phyloP scores from a whole-genome alignment of 352 stramenopile species.

The Thalassiosira gravida region DNA sequence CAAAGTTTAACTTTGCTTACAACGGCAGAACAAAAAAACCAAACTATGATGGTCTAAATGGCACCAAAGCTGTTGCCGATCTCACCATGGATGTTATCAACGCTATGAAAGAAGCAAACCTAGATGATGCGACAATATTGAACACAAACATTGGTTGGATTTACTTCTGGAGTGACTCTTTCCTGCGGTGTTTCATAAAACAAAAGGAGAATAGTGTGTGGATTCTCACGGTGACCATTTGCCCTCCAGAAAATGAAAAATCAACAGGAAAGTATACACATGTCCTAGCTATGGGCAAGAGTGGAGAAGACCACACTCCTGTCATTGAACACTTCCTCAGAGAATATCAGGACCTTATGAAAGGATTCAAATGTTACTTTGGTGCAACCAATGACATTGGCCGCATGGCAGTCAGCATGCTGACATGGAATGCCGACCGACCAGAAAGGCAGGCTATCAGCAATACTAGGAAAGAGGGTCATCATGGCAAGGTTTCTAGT shows the following conservation, averaged over 20 bases:
- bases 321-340: conserved; percentile 11
- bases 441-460: not conserved
- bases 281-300: conserved; percentile 25
- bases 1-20: not conserved
- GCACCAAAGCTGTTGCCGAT: conserved; percentile 4
- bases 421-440: not conserved
- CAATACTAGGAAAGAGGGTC: not conserved
- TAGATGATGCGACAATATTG: not conserved
- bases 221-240: conserved; percentile 28
- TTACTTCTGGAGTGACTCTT: conserved; percentile 21
- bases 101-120: not conserved
- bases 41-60: conserved; percentile 9
- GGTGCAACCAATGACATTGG: not conserved
- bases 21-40: not conserved
- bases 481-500: not conserved
- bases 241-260: conserved; percentile 8
- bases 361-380: conserved; percentile 9
- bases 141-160: conserved; percentile 7
- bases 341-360: conserved; percentile 20
- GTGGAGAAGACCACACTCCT: conserved; percentile 11
- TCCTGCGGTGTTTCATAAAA: conserved; percentile 25
- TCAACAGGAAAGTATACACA: conserved; percentile 9
- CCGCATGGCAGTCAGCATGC: not conserved
- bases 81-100: not conserved
- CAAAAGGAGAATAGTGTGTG: conserved; percentile 37